Percentiles rank a stretch among this genome's conserved stretches.
Evolutionary conservation across 2,329 filamentous ascomycete genomes (phyloP).

Genomic region (Aspergillus pseudoterreus): DNA sequence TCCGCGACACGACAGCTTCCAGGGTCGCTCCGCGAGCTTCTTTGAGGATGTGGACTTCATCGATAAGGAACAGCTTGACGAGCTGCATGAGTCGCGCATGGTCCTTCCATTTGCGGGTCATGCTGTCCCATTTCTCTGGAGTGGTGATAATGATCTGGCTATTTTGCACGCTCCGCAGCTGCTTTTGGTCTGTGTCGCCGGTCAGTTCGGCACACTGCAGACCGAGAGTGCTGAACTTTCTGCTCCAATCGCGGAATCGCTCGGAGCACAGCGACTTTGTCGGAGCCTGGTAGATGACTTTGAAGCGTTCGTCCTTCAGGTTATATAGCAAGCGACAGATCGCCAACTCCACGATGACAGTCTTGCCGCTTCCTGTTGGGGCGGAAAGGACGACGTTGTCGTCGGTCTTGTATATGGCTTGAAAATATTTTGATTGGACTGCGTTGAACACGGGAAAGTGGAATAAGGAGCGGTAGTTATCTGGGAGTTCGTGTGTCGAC

Average conservation of each 20-base stretch:
- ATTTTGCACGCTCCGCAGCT: constrained; percentile 65
- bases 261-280: constrained; percentile 81
- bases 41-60: constrained; percentile 84
- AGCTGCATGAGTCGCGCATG: constrained; percentile 70
- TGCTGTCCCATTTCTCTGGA: constrained; percentile 88
- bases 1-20: constrained; percentile 79
- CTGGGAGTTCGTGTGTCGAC: constrained; percentile 59
- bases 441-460: constrained; percentile 75
- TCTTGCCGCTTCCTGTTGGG: constrained; percentile 84
- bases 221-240: constrained; percentile 66
- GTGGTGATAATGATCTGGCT: constrained; percentile 83
- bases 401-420: constrained; percentile 60
- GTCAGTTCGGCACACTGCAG: constrained; percentile 74
- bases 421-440: constrained; percentile 76
- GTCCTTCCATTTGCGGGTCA: constrained; percentile 83
- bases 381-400: constrained; percentile 78
- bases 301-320: constrained; percentile 60
- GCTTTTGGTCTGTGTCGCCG: constrained; percentile 68
- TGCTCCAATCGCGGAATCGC: constrained; percentile 70
- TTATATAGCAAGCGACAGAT: constrained; percentile 67
- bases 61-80: constrained; percentile 76
- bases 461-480: constrained; percentile 67
- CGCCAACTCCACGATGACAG: constrained; percentile 73
- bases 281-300: constrained; percentile 80
- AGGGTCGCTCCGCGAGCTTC: constrained; percentile 74